Base-by-base conservation (phyloP, 768 basidiomycete species). In the Amanita phalloides region DNA sequence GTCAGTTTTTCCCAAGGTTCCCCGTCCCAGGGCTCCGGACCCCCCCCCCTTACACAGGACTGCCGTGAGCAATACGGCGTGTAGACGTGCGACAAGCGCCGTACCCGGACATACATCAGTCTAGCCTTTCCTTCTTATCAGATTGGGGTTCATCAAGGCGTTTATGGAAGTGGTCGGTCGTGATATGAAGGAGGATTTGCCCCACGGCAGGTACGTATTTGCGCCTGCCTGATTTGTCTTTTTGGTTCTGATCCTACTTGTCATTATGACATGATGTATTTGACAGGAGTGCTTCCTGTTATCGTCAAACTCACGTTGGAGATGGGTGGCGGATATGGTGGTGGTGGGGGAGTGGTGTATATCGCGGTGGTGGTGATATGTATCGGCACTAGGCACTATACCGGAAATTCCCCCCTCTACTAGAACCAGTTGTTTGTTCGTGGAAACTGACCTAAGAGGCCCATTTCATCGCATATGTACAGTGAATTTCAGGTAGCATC, bases 71-170 rank as follows among this genome's bases (percentile, higher is more conserved):
- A 72, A 54, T 76, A 78, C 54, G 79, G 85, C 0, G 72, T 77
- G 1, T 84, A 87, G 53, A 86, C 85, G 0, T 87, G 84, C 58
- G 86, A 89, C 62, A 74, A 76, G 55, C 76, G 86, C 11, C 68
- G 70, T n/a, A 68, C 71, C 1, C 68, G 65, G 33, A 69, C 75
- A 0, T 71, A 75, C 49, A 81, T 89, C 54, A 56, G 61, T 0
- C 51, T 51, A 0, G 56, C 70, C 7, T 86, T 78, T 59, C 79
- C 81, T 0, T 61, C 64, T 3, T 81, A 81, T 59, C 55, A 47
- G 6, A 73, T 86, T 42, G 84, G 82, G 77, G 0, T 75, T 81
- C 54, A 82, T 83, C 41, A 72, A 73, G 41, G 78, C 74, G 1
- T 76, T 85, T 45, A 56, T 84, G 56, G 64, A 60, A 3, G 71